phyloP scores from a whole-genome alignment of 2,329 filamentous ascomycete species.

The Penicillium brasilianum region DNA sequence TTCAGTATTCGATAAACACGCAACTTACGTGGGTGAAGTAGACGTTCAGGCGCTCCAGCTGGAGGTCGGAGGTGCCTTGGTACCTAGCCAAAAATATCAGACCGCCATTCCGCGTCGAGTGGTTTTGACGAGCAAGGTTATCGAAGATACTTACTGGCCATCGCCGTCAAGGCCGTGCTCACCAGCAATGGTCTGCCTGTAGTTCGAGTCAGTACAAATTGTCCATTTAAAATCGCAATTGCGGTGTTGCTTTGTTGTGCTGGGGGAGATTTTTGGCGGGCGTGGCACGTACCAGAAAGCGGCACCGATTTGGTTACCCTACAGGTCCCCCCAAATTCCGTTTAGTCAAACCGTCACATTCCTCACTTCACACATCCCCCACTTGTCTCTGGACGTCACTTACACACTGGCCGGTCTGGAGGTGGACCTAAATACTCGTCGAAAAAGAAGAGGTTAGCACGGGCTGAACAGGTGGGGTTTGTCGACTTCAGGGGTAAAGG shows the following conservation, averaged over 20 bases:
- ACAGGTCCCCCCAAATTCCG: slow-evolving; percentile 35
- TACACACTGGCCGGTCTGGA: slow-evolving; percentile 99
- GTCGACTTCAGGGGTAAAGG: slow-evolving; percentile 14
- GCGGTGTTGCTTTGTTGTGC: slow-evolving; percentile 12
- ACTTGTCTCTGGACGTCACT: slow-evolving; percentile 46
- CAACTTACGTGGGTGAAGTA: slow-evolving; percentile 89
- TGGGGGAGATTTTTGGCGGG: neutral
- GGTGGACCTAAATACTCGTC: slow-evolving; percentile 78
- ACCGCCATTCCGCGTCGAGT: slow-evolving; percentile 21
- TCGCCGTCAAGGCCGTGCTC: slow-evolving; percentile 97
- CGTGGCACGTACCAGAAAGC: slow-evolving; percentile 82
- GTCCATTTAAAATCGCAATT: slow-evolving; percentile 17
- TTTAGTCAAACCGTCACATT: slow-evolving; percentile 30
- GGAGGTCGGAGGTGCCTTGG: slow-evolving; percentile 97
- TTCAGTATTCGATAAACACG: neutral
- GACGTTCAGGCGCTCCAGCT: slow-evolving; percentile 99
- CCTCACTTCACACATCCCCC: slow-evolving; percentile 1
- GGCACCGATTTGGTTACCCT: slow-evolving; percentile 99
- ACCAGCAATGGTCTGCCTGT: slow-evolving; percentile 79
- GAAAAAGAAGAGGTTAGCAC: slow-evolving; percentile 51
- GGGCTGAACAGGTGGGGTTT: slow-evolving; percentile 41
- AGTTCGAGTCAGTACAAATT: slow-evolving; percentile 46
- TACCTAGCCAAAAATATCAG: slow-evolving; percentile 64
- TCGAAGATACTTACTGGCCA: slow-evolving; percentile 74
- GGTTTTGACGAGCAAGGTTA: slow-evolving; percentile 5